A percentile compares a stretch with the other conserved stretches of the same genome.
Conservation (phyloP, 148 eudicot species). For the Rhododendron williamsianum region DNA sequence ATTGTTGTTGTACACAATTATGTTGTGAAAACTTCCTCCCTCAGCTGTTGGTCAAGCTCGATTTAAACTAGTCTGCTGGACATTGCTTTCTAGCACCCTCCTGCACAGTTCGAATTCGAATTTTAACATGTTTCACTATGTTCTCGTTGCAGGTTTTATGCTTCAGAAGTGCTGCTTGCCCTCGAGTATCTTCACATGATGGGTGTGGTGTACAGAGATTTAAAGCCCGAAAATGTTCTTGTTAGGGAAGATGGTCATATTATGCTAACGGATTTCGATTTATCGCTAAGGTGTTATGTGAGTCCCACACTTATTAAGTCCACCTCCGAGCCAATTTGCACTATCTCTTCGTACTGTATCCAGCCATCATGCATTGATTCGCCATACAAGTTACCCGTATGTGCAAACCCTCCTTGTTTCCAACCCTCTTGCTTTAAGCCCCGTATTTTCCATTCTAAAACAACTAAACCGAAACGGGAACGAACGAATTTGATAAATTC, state of each 20-base stretch:
- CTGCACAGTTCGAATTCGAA: neutral
- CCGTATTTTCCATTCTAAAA: conserved; percentile 35
- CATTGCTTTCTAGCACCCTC: neutral
- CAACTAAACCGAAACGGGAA: conserved; percentile 31
- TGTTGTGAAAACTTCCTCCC: neutral
- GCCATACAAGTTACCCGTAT: conserved; percentile 48
- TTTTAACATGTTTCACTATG: neutral
- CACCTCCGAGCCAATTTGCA: conserved; percentile 34
- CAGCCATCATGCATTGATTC: conserved; percentile 56
- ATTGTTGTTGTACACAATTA: neutral
- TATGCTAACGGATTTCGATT: conserved; percentile 44
- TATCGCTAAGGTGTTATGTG: conserved; percentile 34
- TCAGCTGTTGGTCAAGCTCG: neutral
- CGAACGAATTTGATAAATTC: conserved; percentile 16
- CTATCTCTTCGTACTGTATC: conserved; percentile 26
- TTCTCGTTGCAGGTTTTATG: conserved; percentile 22
- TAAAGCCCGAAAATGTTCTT: conserved; percentile 42
- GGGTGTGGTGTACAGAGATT: conserved; percentile 43
- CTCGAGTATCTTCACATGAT: conserved; percentile 48
- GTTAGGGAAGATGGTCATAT: conserved; percentile 47
- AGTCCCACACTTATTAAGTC: conserved; percentile 49
- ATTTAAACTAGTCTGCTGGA: neutral
- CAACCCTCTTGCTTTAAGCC: conserved; percentile 41
- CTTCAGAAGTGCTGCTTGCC: conserved; percentile 32
- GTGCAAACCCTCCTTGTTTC: conserved; percentile 38